Evolutionary conservation across 139 green algal genomes (phyloP), one percentile per base, ranked within the genome.

Genomic region (Spirogloea muscicola): DNA sequence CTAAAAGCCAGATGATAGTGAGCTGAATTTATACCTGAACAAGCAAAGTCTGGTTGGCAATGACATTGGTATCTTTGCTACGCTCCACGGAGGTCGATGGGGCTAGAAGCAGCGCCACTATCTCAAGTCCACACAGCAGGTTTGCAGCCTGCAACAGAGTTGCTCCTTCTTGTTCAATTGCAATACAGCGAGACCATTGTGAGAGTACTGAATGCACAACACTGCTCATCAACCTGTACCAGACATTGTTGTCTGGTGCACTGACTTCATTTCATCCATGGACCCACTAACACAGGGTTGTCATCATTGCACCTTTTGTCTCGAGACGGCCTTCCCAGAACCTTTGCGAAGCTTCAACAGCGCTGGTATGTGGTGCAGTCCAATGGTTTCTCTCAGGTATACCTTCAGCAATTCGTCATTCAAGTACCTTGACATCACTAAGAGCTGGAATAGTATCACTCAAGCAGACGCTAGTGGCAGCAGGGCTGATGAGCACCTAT

Each of bases 111-210:
- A 94, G 60, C 51, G 79, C 38, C 1, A 89, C 55, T 0, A 79
- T 87, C 57, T 89, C 87, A 18, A 94, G 66, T 36, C 83, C 71
- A 27, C 81, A 86, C 69, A 92, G 60, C 64, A 91, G 79, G 29
- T 75, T 75, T 2, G 67, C 67, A 3, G 48, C 62, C 62, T 72
- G 7, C 37, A 61, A n/a, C n/a, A n/a, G n/a, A n/a, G n/a, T n/a
- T n/a, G n/a, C n/a, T n/a, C n/a, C n/a, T n/a, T n/a, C n/a, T n/a
- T n/a, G n/a, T n/a, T n/a, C n/a, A n/a, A n/a, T n/a, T n/a, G n/a
- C n/a, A n/a, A n/a, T n/a, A n/a, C n/a, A n/a, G n/a, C n/a, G n/a
- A n/a, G n/a, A n/a, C n/a, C n/a, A n/a, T n/a, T n/a, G n/a, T n/a
- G n/a, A n/a, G n/a, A n/a, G n/a, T n/a, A n/a, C n/a, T n/a, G n/a